Evolutionary conservation across 2,329 filamentous ascomycete species (phyloP).

Genomic region (Neopestalotiopsis sp.): DNA sequence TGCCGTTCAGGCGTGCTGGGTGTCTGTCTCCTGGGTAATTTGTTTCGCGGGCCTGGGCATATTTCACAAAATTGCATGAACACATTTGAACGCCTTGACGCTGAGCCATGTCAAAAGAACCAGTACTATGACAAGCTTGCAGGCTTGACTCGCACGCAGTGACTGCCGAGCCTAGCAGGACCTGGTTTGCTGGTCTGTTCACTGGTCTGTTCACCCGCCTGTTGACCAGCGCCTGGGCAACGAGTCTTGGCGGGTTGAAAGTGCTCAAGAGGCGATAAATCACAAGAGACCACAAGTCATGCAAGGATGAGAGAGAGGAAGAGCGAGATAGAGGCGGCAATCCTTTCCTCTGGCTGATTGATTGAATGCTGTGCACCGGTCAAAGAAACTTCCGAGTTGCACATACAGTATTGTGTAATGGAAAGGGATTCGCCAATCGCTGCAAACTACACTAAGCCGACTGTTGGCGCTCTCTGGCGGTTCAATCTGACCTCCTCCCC

Average conservation of each 20-base stretch:
- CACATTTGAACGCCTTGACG: background rate
- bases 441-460: no score
- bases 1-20: background rate
- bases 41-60: background rate
- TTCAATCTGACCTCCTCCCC: background rate
- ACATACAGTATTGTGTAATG: no score
- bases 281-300: background rate
- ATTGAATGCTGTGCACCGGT: background rate
- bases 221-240: background rate
- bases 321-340: background rate
- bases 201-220: background rate
- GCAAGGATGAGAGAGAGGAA: background rate
- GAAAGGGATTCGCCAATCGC: no score
- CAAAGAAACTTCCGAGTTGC: background rate
- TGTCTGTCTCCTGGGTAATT: background rate
- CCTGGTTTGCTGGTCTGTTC: background rate
- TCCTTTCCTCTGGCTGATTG: background rate
- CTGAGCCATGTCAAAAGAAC: background rate
- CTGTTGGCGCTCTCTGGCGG: no score
- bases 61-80: constrained; percentile 1
- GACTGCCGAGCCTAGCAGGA: background rate
- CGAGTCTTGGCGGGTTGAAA: background rate
- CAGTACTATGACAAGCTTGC: background rate
- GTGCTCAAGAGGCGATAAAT: background rate
- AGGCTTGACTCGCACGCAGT: background rate